These are phyloP conservation scores for Pyrenophora graminea DNA, from an alignment of 2,329 filamentous ascomycete species.

Conservation along the genomic window DNA sequence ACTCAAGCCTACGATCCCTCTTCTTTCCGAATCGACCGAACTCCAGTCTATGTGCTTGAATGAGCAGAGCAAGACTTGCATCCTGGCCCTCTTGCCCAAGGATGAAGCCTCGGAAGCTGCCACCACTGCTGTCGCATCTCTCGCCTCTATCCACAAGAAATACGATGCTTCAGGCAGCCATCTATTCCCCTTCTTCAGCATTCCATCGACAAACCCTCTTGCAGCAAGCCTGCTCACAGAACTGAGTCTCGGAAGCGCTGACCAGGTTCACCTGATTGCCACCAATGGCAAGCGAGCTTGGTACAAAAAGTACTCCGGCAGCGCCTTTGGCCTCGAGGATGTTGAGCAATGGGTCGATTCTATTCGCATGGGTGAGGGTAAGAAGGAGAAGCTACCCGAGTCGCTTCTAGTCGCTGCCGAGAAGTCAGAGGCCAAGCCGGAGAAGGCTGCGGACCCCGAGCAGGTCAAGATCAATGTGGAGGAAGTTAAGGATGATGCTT, in stretches of 20 bases:
- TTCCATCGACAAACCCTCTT: slow-evolving; percentile 66
- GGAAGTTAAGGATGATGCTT: slow-evolving; percentile 28
- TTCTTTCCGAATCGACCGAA: slow-evolving; percentile 66
- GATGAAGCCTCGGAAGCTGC: slow-evolving; percentile 55
- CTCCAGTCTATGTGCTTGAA: slow-evolving; percentile 74
- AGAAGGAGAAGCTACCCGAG: slow-evolving; percentile 71
- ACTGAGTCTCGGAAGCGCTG: slow-evolving; percentile 62
- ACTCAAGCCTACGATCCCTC: slow-evolving; percentile 64
- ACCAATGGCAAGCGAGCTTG: slow-evolving; percentile 84
- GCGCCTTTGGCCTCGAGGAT: slow-evolving; percentile 59
- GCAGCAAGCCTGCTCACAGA: slow-evolving; percentile 60
- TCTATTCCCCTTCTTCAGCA: slow-evolving; percentile 81
- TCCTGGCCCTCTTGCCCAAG: slow-evolving; percentile 62
- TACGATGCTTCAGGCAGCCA: slow-evolving; percentile 68
- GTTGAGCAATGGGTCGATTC: slow-evolving; percentile 87
- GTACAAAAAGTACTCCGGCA: slow-evolving; percentile 75
- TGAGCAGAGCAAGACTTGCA: slow-evolving; percentile 77
- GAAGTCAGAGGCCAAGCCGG: slow-evolving; percentile 23
- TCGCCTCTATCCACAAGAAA: slow-evolving; percentile 77
- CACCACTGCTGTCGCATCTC: slow-evolving; percentile 50
- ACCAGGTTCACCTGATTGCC: slow-evolving; percentile 73
- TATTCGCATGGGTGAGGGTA: slow-evolving; percentile 86
- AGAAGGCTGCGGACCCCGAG: slow-evolving; percentile 32
- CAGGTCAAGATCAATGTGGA: slow-evolving; percentile 41
- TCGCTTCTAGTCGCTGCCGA: slow-evolving; percentile 41